Evolutionary conservation across 805 yeast genomes (phyloP).

Genomic region (Starmerella kuoi): DNA sequence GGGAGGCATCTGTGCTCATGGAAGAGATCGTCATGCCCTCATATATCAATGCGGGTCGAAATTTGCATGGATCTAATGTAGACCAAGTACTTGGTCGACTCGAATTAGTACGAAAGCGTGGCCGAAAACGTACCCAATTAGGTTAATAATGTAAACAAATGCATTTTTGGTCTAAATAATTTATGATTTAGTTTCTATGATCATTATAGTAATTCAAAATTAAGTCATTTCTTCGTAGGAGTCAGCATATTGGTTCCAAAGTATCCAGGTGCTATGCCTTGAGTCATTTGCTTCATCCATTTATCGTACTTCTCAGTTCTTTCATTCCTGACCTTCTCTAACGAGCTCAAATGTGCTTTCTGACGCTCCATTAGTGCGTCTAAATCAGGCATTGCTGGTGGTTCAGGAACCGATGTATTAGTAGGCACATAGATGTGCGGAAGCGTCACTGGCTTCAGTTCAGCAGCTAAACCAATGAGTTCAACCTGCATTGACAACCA

Average conservation of each 20-base stretch:
- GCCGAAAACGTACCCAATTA: conserved; percentile 88
- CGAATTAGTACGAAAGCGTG: conserved; percentile 78
- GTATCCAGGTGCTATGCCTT: conserved; percentile 32
- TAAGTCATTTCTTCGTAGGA: conserved; percentile 7
- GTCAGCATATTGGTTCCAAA: conserved; percentile 17
- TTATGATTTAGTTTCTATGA: not conserved
- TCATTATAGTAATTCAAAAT: no score
- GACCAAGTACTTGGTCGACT: conserved; percentile 52
- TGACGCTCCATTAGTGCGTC: not conserved
- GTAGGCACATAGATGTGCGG: conserved; percentile 10
- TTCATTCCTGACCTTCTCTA: conserved; percentile 23
- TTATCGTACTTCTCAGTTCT: conserved; percentile 24
- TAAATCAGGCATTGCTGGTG: not conserved
- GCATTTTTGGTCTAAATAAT: no score
- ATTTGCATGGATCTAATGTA: conserved; percentile 21
- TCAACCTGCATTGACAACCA: not conserved
- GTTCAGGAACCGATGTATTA: conserved; percentile 11
- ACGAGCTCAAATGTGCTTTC: conserved; percentile 1
- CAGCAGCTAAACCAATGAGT: conserved; percentile 2
- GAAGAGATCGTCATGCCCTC: conserved; percentile 44
- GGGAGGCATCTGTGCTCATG: conserved; percentile 49
- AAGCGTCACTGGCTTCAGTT: conserved; percentile 14
- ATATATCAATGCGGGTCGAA: conserved; percentile 42
- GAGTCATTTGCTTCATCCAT: conserved; percentile 28
- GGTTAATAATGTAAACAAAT: conserved; percentile 37